Percentiles rank a stretch among this genome's conserved stretches.
phyloP scores from a whole-genome alignment of 306 rosid species.

The Trichosanthes truncata region DNA sequence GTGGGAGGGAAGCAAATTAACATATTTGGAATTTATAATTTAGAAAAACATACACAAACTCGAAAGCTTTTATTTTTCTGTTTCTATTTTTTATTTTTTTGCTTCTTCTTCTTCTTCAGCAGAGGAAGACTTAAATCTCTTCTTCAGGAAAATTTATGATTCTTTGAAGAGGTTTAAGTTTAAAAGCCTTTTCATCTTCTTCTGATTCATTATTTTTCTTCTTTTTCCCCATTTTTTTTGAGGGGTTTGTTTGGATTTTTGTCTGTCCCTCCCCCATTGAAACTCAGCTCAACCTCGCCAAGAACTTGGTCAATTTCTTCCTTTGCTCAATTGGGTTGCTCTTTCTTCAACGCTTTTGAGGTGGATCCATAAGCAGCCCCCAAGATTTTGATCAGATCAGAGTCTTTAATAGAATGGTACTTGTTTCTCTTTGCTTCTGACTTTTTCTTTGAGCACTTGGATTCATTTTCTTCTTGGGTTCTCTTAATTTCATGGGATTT shows the following conservation, averaged over 20 bases:
- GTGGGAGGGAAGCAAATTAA: slow-evolving; percentile 9
- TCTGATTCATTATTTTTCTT: slow-evolving; percentile 5
- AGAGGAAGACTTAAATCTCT: slow-evolving; percentile 30
- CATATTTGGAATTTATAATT: background rate
- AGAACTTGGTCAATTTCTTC: slow-evolving; percentile 26
- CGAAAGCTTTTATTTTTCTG: background rate
- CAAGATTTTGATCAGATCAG: slow-evolving; percentile 55
- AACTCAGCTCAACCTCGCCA: slow-evolving; percentile 12
- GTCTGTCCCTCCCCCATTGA: slow-evolving; percentile 9
- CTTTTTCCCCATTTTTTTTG: background rate
- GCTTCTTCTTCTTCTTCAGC: slow-evolving; percentile 14
- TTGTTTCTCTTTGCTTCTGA: slow-evolving; percentile 16
- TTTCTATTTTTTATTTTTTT: background rate
- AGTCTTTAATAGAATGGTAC: slow-evolving; percentile 46
- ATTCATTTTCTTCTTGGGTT: background rate
- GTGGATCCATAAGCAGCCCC: slow-evolving; percentile 52
- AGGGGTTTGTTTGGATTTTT: slow-evolving; percentile 8
- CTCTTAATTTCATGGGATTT: background rate
- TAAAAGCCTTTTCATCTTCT: slow-evolving; percentile 15
- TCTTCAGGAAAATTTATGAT: slow-evolving; percentile 18
- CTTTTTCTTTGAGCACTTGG: slow-evolving; percentile 15
- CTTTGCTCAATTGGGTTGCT: slow-evolving; percentile 23
- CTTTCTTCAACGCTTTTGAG: slow-evolving; percentile 17
- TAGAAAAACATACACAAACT: background rate
- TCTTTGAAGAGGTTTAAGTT: slow-evolving; percentile 36